Evolutionary conservation across 2,329 filamentous ascomycete genomes (phyloP).

Genomic region (Fusarium gaditjirri): DNA sequence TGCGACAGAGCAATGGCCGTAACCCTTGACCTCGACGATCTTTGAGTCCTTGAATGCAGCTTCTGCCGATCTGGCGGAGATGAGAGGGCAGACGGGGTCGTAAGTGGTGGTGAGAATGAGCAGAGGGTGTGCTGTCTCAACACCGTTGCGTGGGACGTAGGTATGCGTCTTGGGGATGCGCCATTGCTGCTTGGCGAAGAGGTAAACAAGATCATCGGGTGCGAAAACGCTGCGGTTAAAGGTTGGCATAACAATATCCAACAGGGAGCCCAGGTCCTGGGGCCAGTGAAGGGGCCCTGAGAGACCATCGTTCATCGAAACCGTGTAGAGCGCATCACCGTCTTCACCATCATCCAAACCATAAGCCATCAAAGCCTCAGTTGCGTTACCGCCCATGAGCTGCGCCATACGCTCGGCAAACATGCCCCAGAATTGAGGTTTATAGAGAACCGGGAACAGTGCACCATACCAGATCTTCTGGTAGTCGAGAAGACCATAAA

Average conservation of each 20-base stretch:
- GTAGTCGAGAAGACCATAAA: constrained; percentile 53
- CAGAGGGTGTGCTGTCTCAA: constrained; percentile 51
- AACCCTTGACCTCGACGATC: constrained; percentile 55
- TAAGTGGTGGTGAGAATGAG: constrained; percentile 48
- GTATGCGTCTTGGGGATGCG: constrained; percentile 44
- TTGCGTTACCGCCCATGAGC: constrained; percentile 54
- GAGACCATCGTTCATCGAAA: constrained; percentile 45
- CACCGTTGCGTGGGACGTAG: constrained; percentile 37
- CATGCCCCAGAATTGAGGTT: constrained; percentile 50
- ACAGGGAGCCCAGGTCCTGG: constrained; percentile 45
- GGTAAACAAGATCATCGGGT: constrained; percentile 45
- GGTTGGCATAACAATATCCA: constrained; percentile 49
- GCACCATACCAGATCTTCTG: constrained; percentile 50
- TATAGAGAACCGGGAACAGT: constrained; percentile 54
- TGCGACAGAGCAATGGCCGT: constrained; percentile 55
- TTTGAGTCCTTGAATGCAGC: constrained; percentile 51
- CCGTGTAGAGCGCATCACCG: constrained; percentile 42
- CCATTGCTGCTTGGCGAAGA: constrained; percentile 48
- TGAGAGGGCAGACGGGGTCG: constrained; percentile 62
- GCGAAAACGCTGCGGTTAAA: constrained; percentile 49
- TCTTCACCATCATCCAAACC: constrained; percentile 30
- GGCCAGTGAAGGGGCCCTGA: constrained; percentile 47
- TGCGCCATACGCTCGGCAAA: constrained; percentile 50
- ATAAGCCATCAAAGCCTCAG: constrained; percentile 51
- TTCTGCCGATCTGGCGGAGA: constrained; percentile 52